Evolutionary conservation across 1,139 yeast species (phyloP), one percentile per base, ranked within the genome.

Genomic region (Nakaseomyces kungkrabaensis): DNA sequence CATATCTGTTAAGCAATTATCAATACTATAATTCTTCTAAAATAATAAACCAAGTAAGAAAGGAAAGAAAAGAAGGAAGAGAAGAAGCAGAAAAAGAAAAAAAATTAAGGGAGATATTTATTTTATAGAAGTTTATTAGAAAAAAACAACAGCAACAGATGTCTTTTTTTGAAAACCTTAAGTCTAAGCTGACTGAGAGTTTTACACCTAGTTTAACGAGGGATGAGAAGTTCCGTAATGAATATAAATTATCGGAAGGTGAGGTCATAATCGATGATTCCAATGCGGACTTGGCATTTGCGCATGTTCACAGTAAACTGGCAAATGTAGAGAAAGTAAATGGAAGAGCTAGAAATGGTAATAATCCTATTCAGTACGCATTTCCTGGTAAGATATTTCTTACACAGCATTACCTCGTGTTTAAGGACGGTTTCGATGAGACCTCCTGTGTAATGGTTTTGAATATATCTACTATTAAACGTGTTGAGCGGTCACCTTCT

Each of bases 401-500:
- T 43, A 85, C 96, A 0, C 80, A 79, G 50, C 86, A 85, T 55
- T 92, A 81, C 63, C 63, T 92, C 47, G 78, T 87, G 33, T 89
- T 89, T 62, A 73, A 79, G 51, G 88, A 87, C 59, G 76, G 79
- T 4, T 80, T 79, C 56, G 95, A 88, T 61, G 72, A 75, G 44
- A 75, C 81, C 51, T 78, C 81, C 51, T 85, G 94, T 61, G 75
- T 80, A 8, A 79, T 90, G 61, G 75, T 76, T 1, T 61, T 92
- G 45, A 95, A 94, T 55, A 69, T 92, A 46, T 80, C 92, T 7
- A 79, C 96, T 1, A 71, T 94, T 37, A 82, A 85, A 61, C 82
- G 89, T 55, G 95, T 92, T 27, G 97, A 92, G 65, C 73, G 97
- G 50, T 73, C 88, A 29, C 92, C 94, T 2, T 76, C 88, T 2